Evolutionary conservation across 2,329 filamentous ascomycete species (phyloP), one percentile per base, ranked within the genome.

Genomic region (Aphanocladium album): DNA sequence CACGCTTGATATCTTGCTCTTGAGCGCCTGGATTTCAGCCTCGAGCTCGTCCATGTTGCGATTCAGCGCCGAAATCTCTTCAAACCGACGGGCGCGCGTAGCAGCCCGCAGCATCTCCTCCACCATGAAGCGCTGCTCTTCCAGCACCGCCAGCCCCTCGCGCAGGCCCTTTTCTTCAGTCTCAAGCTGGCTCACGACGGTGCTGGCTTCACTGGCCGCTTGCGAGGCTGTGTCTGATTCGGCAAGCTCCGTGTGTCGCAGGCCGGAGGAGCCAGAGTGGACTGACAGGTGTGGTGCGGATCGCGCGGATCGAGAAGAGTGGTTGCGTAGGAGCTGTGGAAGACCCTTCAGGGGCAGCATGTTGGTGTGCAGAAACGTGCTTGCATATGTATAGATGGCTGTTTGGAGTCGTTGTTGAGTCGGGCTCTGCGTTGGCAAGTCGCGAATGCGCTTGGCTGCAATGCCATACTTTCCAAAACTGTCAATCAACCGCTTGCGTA

Each of bases 41-140:
- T 89, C 89, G 60, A 97, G 74, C 74, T 96, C 93, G 60, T 95
- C 90, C 30, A 91, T 76, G 67, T 96, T 96, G 61, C 87, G 82
- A 4, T 87, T 87, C 60, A 97, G 76, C 12, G 90, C 90, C 60
- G 86, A 84, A 2, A 96, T 90, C 73, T 97, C 93, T 68, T 96
- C 93, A 66, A 96, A 96, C 62, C 90, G 86, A 30, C 90, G 80
- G 12, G 89, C 84, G 46, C 87, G 88, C 52, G 88, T 88, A 0
- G 92, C 91, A 62, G 88, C 85, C 8, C 84, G 84, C 49, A 96
- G 85, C 91, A 96, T 96, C 67, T 90, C 87, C 41, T 87, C 85
- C 0, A 97, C 91, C 75, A 96, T 86, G 74, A 96, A 96, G 64
- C 87, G 89, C 72, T 97, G 93, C 74, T 97, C 93, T 72, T 96